These are phyloP conservation scores for Kwoniella newhampshirensis DNA, from an alignment of 768 basidiomycete species.

Conservation along the genomic window DNA sequence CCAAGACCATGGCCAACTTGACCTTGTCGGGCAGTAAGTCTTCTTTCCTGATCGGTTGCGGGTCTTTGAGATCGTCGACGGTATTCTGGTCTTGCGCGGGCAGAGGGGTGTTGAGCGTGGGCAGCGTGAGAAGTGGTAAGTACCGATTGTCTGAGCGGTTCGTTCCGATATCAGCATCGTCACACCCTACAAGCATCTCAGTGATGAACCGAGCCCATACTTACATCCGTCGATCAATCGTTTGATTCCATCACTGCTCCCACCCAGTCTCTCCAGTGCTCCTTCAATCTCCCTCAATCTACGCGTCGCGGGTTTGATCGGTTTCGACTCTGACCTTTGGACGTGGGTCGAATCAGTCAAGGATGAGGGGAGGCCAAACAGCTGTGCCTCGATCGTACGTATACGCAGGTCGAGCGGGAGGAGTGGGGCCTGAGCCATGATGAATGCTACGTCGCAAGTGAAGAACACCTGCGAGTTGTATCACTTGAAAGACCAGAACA, in stretches of 20 bases:
- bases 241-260: constrained; percentile 33
- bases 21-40: constrained; percentile 32
- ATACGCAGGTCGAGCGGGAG: constrained; percentile 39
- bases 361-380: constrained; percentile 20
- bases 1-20: constrained; percentile 40
- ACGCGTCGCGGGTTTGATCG: constrained; percentile 5
- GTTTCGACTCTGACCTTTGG: background rate
- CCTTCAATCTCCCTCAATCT: constrained; percentile 28
- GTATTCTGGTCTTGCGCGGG: too few species aligned
- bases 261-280: constrained; percentile 21
- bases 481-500: too few species aligned
- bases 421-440: constrained; percentile 8
- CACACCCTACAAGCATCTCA: background rate
- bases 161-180: background rate
- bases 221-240: constrained; percentile 35
- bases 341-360: background rate
- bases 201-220: constrained; percentile 10
- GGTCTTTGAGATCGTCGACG: too few species aligned
- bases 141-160: constrained; percentile 34
- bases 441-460: too few species aligned
- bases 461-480: too few species aligned
- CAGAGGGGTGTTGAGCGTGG: background rate
- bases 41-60: background rate
- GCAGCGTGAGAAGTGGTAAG: constrained; percentile 26
- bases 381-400: constrained; percentile 34